Conservation (phyloP, 1,284 basidiomycete species). For the Uromyces viciae-fabae region DNA sequence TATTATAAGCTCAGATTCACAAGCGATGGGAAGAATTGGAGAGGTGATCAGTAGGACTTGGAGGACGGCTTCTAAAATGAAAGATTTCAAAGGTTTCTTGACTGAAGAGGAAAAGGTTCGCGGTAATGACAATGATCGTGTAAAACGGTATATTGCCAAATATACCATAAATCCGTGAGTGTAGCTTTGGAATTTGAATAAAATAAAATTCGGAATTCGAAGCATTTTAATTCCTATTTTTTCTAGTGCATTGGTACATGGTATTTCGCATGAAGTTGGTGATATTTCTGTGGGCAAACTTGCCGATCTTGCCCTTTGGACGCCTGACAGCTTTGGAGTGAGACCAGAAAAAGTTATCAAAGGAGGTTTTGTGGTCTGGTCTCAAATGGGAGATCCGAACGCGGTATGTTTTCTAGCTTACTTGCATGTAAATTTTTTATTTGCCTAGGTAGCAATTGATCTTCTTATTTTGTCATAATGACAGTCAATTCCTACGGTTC, state of each 20-base stretch:
- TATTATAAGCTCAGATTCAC: slow-evolving; percentile 92
- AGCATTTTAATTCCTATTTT: neutral
- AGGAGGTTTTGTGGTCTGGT: slow-evolving; percentile 86
- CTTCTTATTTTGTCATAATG: neutral
- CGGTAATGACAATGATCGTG: slow-evolving; percentile 81
- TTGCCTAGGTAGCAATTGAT: neutral
- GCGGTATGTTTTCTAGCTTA: slow-evolving; percentile 46
- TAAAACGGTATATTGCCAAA: slow-evolving; percentile 93
- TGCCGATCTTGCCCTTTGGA: slow-evolving; percentile 93
- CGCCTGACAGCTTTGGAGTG: slow-evolving; percentile 83
- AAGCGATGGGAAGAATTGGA: slow-evolving; percentile 96
- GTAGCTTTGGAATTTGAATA: neutral
- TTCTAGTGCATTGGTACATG: slow-evolving; percentile 84
- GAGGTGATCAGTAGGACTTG: slow-evolving; percentile 91
- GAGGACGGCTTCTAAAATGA: slow-evolving; percentile 96
- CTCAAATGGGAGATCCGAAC: slow-evolving; percentile 59
- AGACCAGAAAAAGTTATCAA: slow-evolving; percentile 91
- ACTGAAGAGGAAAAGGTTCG: slow-evolving; percentile 63
- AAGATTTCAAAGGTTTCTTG: slow-evolving; percentile 70
- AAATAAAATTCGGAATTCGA: neutral
- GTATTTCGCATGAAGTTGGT: slow-evolving; percentile 81
- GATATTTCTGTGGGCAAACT: slow-evolving; percentile 76
- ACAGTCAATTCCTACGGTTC: slow-evolving; percentile 81
- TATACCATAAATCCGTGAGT: slow-evolving; percentile 96
- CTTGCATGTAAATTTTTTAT: neutral